A percentile compares a stretch with the other conserved stretches of the same genome.
Conservation (phyloP, 768 basidiomycete genomes). For the Dioszegia aurantiaca region DNA sequence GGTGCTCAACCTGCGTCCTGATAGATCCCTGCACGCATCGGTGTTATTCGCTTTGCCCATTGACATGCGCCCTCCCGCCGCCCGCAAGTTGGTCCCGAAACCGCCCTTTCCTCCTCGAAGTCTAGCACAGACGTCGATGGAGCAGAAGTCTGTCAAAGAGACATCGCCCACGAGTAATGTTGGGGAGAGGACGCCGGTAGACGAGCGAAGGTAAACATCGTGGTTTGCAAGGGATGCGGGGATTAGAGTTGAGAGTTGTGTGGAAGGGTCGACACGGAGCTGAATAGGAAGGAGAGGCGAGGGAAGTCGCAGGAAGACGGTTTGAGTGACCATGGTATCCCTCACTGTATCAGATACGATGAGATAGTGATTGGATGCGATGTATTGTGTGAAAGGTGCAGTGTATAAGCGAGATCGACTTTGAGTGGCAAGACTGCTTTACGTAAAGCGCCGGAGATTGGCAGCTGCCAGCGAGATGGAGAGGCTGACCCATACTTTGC, state of each 20-base stretch:
- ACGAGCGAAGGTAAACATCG: conserved; percentile 30
- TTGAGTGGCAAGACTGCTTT: background rate
- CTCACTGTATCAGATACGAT: background rate
- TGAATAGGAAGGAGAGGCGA: conserved; percentile 29
- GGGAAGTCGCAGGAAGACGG: conserved; percentile 44
- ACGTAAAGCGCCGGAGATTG: no score
- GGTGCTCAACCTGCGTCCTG: conserved; percentile 81
- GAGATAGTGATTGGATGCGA: background rate
- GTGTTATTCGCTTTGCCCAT: conserved; percentile 71
- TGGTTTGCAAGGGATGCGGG: background rate
- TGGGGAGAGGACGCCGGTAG: conserved; percentile 12
- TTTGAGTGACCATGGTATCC: conserved; percentile 26
- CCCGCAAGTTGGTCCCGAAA: conserved; percentile 92
- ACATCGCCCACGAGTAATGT: conserved; percentile 51
- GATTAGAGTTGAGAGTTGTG: conserved; percentile 16
- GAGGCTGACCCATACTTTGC: background rate
- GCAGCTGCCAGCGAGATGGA: no score
- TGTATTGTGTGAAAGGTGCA: no score
- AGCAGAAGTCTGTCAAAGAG: background rate
- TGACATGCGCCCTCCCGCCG: conserved; percentile 96
- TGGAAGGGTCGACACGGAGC: conserved; percentile 25
- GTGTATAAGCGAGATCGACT: background rate
- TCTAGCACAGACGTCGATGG: conserved; percentile 55
- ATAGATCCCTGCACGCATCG: conserved; percentile 89
- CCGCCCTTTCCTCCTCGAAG: conserved; percentile 92